Evolutionary conservation across 352 stramenopile species (phyloP), one percentile per base, ranked within the genome.

Genomic region (Peronospora destructor): DNA sequence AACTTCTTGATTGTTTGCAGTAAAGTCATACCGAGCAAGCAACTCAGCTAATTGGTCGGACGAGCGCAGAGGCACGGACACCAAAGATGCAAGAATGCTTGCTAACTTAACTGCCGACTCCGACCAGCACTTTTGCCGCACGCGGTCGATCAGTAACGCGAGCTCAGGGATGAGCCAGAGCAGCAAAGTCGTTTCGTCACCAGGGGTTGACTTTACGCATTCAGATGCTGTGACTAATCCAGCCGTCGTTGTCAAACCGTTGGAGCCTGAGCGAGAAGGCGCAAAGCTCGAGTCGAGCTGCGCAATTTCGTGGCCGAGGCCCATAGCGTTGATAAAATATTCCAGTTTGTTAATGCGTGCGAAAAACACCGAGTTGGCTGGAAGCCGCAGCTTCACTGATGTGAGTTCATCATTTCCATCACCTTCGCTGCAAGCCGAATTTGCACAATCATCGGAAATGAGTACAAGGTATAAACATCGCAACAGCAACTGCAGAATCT

Each of bases 311-410:
- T 83, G 73, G 3, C 75, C 77, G 11, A 92, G 58, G 6, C 75
- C 72, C 74, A 92, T 85, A 0, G 75, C 69, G 38, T 92, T 83
- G 21, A 89, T 74, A 53, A 89, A 92, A 55, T 92, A 90, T 53
- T 90, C 81, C 3, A 92, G 64, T 53, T 90, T 89, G 61, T 86
- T 87, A 38, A 91, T 78, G 9, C 73, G 73, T 13, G 73, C 66
- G 32, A 85, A 77, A 62, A 89, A 91, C 11, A 86, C 68, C 13
- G 68, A 77, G 39, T 83, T 76, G 30, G 52, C 63, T 41, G 70
- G 66, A 58, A 82, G 52, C 11, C 59, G 68, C 28, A 79, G 58
- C 45, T 81, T 59, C 6, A 58, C 49, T 0, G 53, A 56, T 4
- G 65, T 47, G 7, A 66, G 28, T 38, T 70, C 60, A 43, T 64